These are phyloP conservation scores for Fusarium sp. DNA, from an alignment of 2,329 filamentous ascomycete species.

Conservation along the genomic window DNA sequence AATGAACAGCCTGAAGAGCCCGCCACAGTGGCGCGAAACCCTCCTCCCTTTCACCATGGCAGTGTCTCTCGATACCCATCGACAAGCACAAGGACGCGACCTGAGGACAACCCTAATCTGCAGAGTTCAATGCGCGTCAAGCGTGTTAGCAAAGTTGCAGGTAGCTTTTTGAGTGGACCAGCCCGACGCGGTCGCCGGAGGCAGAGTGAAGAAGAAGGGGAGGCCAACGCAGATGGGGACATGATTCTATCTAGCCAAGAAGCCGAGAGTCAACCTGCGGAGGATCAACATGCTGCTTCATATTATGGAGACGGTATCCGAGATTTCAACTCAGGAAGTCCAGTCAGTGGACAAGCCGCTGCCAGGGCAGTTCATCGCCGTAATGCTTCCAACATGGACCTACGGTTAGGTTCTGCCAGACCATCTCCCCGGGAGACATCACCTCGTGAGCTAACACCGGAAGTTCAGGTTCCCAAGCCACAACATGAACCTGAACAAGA, in stretches of 20 bases:
- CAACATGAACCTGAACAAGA: conserved; percentile 42
- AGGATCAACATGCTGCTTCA: conserved; percentile 54
- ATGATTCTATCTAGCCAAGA: conserved; percentile 55
- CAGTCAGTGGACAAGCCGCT: conserved; percentile 61
- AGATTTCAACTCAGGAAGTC: conserved; percentile 69
- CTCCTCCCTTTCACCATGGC: conserved; percentile 59
- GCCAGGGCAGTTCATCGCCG: conserved; percentile 56
- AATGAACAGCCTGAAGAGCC: conserved; percentile 61
- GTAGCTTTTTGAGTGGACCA: conserved; percentile 82
- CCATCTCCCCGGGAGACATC: conserved; percentile 47
- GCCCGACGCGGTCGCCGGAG: conserved; percentile 77
- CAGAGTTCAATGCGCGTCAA: conserved; percentile 84
- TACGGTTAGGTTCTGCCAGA: conserved; percentile 48
- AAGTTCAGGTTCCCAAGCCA: conserved; percentile 14
- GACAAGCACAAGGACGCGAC: conserved; percentile 61
- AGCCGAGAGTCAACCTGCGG: conserved; percentile 53
- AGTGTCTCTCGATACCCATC: conserved; percentile 65
- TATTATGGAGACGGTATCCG: conserved; percentile 58
- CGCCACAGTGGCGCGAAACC: conserved; percentile 61
- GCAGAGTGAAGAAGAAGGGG: conserved; percentile 64
- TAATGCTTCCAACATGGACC: conserved; percentile 52
- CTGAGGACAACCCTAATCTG: conserved; percentile 71
- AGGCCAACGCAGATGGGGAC: conserved; percentile 57
- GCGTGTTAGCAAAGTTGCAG: conserved; percentile 78
- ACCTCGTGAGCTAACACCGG: conserved; percentile 30